Evolutionary conservation across 2,329 filamentous ascomycete genomes (phyloP).

Genomic region (Fusarium compactum): DNA sequence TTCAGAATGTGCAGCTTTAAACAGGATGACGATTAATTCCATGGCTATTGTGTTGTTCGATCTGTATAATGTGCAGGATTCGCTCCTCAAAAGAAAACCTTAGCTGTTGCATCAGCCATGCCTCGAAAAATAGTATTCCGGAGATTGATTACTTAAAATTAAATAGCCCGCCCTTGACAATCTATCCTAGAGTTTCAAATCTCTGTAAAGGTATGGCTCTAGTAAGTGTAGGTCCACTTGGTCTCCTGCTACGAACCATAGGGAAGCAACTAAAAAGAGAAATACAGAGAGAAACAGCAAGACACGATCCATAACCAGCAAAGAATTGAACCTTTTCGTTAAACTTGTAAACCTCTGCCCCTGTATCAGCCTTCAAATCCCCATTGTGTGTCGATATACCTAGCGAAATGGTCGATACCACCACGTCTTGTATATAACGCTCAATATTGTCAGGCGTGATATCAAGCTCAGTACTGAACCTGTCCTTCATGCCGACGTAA

Average conservation of each 20-base stretch:
- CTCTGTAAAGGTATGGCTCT: not conserved
- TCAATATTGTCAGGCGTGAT: not conserved
- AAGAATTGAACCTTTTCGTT: not conserved
- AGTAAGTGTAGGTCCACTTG: fast-evolving
- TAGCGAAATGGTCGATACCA: not conserved
- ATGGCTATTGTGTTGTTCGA: too few species aligned
- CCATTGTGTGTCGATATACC: not conserved
- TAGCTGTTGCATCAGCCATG: not conserved
- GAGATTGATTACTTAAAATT: not conserved
- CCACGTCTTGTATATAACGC: not conserved
- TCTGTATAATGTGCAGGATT: too few species aligned
- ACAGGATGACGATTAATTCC: too few species aligned
- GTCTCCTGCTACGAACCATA: not conserved
- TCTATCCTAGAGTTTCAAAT: not conserved
- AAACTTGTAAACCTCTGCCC: not conserved
- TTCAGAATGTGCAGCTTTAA: too few species aligned
- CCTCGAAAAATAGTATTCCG: not conserved
- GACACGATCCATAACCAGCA: not conserved
- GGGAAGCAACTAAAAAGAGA: not conserved
- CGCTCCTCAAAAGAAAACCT: too few species aligned
- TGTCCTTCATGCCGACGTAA: not conserved
- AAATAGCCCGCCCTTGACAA: not conserved
- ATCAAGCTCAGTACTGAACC: not conserved
- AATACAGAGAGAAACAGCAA: not conserved
- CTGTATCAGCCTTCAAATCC: not conserved